Evolutionary conservation across 352 stramenopile genomes (phyloP), one percentile per base, ranked within the genome.

Genomic region (Hyaloperonospora arabidopsidis): DNA sequence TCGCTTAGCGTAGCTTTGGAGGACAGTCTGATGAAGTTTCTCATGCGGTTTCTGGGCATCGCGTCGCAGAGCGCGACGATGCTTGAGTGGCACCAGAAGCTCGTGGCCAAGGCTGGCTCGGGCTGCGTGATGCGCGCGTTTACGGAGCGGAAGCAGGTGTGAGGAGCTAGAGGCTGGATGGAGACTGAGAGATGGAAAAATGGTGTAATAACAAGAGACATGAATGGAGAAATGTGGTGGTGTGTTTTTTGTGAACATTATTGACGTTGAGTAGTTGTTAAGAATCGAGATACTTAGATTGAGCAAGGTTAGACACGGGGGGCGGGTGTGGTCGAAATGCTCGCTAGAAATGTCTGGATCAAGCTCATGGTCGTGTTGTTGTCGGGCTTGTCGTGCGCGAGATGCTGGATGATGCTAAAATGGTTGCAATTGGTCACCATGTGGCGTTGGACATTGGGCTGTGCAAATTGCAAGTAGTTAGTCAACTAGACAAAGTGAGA

Each of bases 11-110:
- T 61, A 14, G 68, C 87, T 32, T 57, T 81, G 45, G 81, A 92
- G 53, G 87, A 96, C 60, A 72, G 60, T 7, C 70, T 96, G 28
- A 90, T 95, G 80, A 96, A 95, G 67, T 96, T 95, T 63, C 61
- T 96, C 28, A 85, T 86, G 72, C 79, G 82, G 43, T 84, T 91
- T 36, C 61, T 95, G 17, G 75, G 64, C 1, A 65, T 89, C 22
- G 65, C 84, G 19, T 74, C 74, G 52, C 82, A 93, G 65, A 95
- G 86, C 63, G 79, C 82, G 1, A 55, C 63, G 8, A 83, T 96
- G 41, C 68, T 96, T 34, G 86, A 94, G 38, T 96, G 87, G 87
- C 79, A 96, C 62, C 81, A 87, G 58, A 90, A 93, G 57, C 74
- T 95, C 38, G 65, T 73, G 29, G 71, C 70, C 38, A 95, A 94